Evolutionary conservation across 352 stramenopile genomes (phyloP), one percentile per base, ranked within the genome.

Genomic region (Phytophthora pluvialis): DNA sequence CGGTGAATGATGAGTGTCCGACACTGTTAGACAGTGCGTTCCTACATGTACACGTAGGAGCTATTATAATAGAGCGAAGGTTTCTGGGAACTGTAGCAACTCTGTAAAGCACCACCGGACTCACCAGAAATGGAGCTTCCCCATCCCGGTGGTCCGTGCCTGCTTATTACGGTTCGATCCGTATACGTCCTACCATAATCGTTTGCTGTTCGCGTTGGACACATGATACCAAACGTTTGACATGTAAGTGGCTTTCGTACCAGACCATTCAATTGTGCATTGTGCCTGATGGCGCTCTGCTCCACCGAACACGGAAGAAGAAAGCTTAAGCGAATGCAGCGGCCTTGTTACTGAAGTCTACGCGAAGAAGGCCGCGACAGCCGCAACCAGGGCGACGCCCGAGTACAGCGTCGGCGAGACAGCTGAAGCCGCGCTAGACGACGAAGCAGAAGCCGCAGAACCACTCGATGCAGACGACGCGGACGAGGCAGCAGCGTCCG

Each of bases 171-270:
- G 40, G 5, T 18, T 53, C 42, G 26, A 15, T 33, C 21, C 3
- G 12, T 16, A 21, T 12, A 33, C 11, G 9, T 4, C 47, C 21
- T 21, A 26, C 4, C 43, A 31, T 64, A 50, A 64, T 36, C 56
- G 39, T 66, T 66, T 66, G 58, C 48, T 66, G 58, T 66, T 58
- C 46, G 57, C 45, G 33, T 51, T 4, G 46, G 38, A 46, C 45
- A 58, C 56, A 18, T 28, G 25, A n/a, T 4, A 36, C n/a, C 38
- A 10, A 38, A 16, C 18, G 35, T 46, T 36, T 57, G 21, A 57
- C 49, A 46, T 13, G 13, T 35, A 35, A 35, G 10, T 35, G 31
- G 31, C 31, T 11, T 35, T 35, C 31, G 31, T 35, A 35, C 31
- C 1, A 35, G 10, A 35, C 7, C 3, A 35, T 11, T 21, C 21